These are phyloP conservation scores for Nicotiana otophora DNA, from an alignment of 257 asterid genomes.

Conservation along the genomic window DNA sequence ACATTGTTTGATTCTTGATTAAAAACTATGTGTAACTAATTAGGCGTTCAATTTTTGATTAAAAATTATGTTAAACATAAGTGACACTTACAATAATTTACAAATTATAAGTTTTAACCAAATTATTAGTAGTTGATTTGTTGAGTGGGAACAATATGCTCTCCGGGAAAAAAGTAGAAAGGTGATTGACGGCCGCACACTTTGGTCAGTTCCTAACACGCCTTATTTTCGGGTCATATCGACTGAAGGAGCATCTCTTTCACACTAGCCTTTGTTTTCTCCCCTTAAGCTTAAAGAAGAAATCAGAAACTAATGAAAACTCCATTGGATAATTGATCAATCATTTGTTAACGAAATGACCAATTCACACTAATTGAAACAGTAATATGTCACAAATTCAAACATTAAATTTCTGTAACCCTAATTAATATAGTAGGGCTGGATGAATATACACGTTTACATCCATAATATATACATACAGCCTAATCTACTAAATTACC, in stretches of 20 bases:
- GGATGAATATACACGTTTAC: not conserved
- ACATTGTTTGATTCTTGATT: too few species aligned
- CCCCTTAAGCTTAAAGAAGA: not conserved
- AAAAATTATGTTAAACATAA: too few species aligned
- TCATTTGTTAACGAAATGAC: not conserved
- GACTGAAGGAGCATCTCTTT: not conserved
- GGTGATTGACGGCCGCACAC: slow-evolving; percentile 8
- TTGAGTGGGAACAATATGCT: not conserved
- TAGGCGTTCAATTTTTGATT: not conserved
- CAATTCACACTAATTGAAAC: not conserved
- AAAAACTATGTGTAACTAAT: not conserved
- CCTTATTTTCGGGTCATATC: not conserved
- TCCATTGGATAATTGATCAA: not conserved
- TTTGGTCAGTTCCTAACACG: not conserved
- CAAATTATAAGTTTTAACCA: too few species aligned
- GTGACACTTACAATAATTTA: too few species aligned
- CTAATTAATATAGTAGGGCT: not conserved
- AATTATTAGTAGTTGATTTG: not conserved
- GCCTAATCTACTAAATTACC: not conserved
- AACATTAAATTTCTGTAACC: not conserved
- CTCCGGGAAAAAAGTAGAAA: not conserved
- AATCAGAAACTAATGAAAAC: not conserved
- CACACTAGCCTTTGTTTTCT: not conserved
- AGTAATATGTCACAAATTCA: not conserved
- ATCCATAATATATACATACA: not conserved